Conservation (phyloP, 192 early-diverging fungal species). For the Linnemannia zychae region DNA sequence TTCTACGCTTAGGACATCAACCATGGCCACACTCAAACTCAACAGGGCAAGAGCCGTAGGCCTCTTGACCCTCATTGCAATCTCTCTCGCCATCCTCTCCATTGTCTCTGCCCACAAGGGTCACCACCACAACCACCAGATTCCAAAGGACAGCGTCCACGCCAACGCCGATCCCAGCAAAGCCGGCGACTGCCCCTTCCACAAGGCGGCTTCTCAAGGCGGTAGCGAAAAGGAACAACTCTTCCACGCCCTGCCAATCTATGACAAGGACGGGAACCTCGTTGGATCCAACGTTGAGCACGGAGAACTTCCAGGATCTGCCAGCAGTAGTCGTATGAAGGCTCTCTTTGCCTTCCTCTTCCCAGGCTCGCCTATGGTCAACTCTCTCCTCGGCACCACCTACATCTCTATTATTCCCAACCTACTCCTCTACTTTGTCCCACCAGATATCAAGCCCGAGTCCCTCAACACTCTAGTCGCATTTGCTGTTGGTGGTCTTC, state of each 20-base stretch:
- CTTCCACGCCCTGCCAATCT: conserved; percentile 37
- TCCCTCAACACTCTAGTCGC: conserved; percentile 82
- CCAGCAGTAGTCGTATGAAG: conserved; percentile 50
- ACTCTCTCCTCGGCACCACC: conserved; percentile 79
- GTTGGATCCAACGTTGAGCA: conserved; percentile 23
- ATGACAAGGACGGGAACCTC: conserved; percentile 37
- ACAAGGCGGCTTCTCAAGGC: conserved; percentile 6
- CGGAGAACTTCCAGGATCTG: not conserved
- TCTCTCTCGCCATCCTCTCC: conserved; percentile 15
- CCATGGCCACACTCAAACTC: conserved; percentile 41
- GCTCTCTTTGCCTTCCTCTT: conserved; percentile 67
- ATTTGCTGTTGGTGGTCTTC: conserved; percentile 88
- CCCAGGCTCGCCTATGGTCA: conserved; percentile 68
- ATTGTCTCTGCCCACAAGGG: conserved; percentile 39
- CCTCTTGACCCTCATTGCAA: conserved; percentile 19
- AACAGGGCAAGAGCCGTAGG: conserved; percentile 33
- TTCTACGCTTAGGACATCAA: not conserved
- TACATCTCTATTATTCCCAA: conserved; percentile 90
- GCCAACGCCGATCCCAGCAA: conserved; percentile 43
- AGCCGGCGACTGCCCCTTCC: conserved; percentile 45
- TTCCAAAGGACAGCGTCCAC: conserved; percentile 41
- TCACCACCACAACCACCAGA: conserved; percentile 24
- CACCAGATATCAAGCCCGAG: conserved; percentile 68
- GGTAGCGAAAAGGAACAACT: conserved; percentile 20
- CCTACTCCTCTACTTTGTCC: conserved; percentile 83